These are phyloP conservation scores for Ophiostoma triangulosporum DNA, from an alignment of 2,329 filamentous ascomycete genomes.

Conservation along the genomic window DNA sequence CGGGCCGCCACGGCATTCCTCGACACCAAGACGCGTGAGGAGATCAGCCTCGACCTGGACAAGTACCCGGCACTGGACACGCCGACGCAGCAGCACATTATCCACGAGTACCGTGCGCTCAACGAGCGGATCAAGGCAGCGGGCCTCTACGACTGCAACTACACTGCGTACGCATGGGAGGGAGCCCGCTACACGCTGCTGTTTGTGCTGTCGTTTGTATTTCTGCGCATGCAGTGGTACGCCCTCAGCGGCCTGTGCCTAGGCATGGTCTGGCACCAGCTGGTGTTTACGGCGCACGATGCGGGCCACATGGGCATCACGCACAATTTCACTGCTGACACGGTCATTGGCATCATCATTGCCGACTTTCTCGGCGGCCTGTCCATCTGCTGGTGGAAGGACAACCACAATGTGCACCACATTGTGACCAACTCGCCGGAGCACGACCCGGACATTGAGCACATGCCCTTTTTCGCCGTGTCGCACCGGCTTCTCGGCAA, in stretches of 20 bases:
- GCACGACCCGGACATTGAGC: slow-evolving; percentile 89
- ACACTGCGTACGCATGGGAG: slow-evolving; percentile 66
- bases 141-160: slow-evolving; percentile 75
- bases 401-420: slow-evolving; percentile 91
- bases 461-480: slow-evolving; percentile 79
- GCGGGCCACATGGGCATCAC: slow-evolving; percentile 97
- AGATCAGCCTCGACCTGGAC: slow-evolving; percentile 60
- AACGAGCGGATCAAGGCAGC: slow-evolving; percentile 57
- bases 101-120: slow-evolving; percentile 68
- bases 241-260: slow-evolving; percentile 57
- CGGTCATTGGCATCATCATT: slow-evolving; percentile 76
- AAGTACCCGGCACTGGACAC: slow-evolving; percentile 71
- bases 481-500: slow-evolving; percentile 66
- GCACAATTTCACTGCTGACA: slow-evolving; percentile 72
- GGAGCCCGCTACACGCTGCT: slow-evolving; percentile 56
- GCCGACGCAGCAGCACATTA: slow-evolving; percentile 60
- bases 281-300: slow-evolving; percentile 89
- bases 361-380: slow-evolving; percentile 82
- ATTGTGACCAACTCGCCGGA: slow-evolving; percentile 92
- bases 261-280: slow-evolving; percentile 83
- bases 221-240: slow-evolving; percentile 53
- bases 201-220: slow-evolving; percentile 46
- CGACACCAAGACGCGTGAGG: slow-evolving; percentile 58
- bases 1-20: slow-evolving; percentile 42
- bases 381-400: slow-evolving; percentile 94